Conservation (phyloP, 495 filamentous ascomycete genomes). For the Niebla homalea region DNA sequence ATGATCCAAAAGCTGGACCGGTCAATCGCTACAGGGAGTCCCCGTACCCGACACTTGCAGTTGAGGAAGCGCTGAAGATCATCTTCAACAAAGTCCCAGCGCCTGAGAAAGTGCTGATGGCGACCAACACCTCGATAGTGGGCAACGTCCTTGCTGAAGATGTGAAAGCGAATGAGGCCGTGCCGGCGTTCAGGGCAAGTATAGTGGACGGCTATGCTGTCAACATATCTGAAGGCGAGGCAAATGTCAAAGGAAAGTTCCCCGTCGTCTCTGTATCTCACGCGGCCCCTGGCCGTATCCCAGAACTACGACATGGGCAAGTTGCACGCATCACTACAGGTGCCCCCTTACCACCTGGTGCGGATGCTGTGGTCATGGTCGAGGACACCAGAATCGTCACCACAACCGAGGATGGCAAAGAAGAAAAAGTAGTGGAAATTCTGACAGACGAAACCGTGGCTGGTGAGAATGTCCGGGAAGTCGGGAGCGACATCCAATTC, state of each 20-base stretch:
- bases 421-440: constrained; percentile 81
- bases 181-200: constrained; percentile 86
- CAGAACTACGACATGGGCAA: constrained; percentile 53
- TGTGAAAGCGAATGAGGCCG: constrained; percentile 62
- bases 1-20: constrained; percentile 70
- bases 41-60: constrained; percentile 84
- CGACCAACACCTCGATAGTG: constrained; percentile 49
- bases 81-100: constrained; percentile 50
- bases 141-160: constrained; percentile 74
- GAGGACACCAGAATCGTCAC: constrained; percentile 73
- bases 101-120: constrained; percentile 38
- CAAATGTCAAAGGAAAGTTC: constrained; percentile 58
- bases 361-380: constrained; percentile 92
- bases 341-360: constrained; percentile 76
- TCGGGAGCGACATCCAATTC: constrained; percentile 72
- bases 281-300: constrained; percentile 51
- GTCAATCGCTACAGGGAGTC: constrained; percentile 65
- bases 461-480: constrained; percentile 80
- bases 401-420: constrained; percentile 62
- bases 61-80: constrained; percentile 61
- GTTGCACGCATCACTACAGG: constrained; percentile 89
- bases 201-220: constrained; percentile 97
- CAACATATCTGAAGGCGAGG: constrained; percentile 36
- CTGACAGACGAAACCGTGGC: constrained; percentile 56
- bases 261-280: constrained; percentile 82